Evolutionary conservation across 768 basidiomycete genomes (phyloP).

Genomic region (Hysterangium stoloniferum): DNA sequence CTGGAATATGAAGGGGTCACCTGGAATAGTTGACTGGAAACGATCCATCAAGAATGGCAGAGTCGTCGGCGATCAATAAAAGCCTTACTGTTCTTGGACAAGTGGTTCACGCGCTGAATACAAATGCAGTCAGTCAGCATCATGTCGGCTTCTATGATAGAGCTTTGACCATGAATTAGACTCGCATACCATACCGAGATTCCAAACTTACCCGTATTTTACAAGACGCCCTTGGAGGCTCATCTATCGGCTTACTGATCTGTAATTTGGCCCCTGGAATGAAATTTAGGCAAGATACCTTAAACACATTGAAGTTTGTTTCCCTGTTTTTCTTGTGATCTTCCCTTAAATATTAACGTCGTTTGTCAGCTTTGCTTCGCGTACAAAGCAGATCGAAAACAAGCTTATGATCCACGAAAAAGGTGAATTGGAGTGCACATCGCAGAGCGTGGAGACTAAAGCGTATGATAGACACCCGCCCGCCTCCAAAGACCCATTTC

Average conservation of each 20-base stretch:
- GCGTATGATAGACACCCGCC: slow-evolving; percentile 44
- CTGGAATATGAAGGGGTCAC: background rate
- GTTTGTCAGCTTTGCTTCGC: slow-evolving; percentile 64
- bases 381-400: slow-evolving; percentile 84
- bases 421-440: slow-evolving; percentile 35
- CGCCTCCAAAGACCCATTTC: slow-evolving; percentile 53
- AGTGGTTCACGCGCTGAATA: slow-evolving; percentile 74
- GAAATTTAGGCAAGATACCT: slow-evolving; percentile 78
- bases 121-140: slow-evolving; percentile 11
- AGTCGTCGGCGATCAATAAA: slow-evolving; percentile 86
- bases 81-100: slow-evolving; percentile 81
- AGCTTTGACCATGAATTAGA: slow-evolving; percentile 26
- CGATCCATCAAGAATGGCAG: slow-evolving; percentile 78
- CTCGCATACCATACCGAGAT: slow-evolving; percentile 83
- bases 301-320: slow-evolving; percentile 75
- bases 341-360: background rate
- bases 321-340: background rate
- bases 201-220: slow-evolving; percentile 84
- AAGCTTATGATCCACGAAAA: slow-evolving; percentile 71
- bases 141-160: background rate
- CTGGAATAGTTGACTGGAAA: slow-evolving; percentile 64
- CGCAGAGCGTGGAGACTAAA: background rate
- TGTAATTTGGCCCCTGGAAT: slow-evolving; percentile 81
- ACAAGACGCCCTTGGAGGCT: slow-evolving; percentile 84
- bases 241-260: slow-evolving; percentile 70